Evolutionary conservation across 2,329 filamentous ascomycete genomes (phyloP).

Genomic region (Colletotrichum lini): DNA sequence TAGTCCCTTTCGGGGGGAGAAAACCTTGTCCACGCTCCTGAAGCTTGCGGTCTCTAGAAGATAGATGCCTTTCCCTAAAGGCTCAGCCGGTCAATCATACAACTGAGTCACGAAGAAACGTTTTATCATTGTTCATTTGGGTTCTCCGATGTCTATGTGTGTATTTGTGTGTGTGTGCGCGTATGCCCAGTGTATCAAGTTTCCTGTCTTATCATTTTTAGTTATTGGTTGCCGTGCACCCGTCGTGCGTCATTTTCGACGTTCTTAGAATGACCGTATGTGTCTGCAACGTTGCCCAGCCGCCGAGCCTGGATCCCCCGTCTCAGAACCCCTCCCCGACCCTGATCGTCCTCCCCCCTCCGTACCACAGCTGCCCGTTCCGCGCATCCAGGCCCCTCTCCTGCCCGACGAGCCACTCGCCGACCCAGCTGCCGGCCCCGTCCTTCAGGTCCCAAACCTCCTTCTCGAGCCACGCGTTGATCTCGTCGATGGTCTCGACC

Average conservation of each 20-base stretch:
- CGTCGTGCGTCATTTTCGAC: background rate
- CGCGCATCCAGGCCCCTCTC: slow-evolving; percentile 85
- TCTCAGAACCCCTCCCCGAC: slow-evolving; percentile 72
- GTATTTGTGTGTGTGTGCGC: too few species aligned
- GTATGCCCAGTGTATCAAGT: background rate
- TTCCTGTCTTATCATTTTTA: background rate
- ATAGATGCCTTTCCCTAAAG: slow-evolving; percentile 34
- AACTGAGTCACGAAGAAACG: slow-evolving; percentile 36
- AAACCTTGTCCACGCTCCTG: slow-evolving; percentile 5
- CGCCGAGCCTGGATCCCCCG: slow-evolving; percentile 1
- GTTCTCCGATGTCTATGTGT: background rate
- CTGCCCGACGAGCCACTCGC: slow-evolving; percentile 90
- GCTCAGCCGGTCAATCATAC: slow-evolving; percentile 42
- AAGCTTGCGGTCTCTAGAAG: slow-evolving; percentile 22
- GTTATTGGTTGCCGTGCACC: too few species aligned
- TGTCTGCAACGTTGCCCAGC: background rate
- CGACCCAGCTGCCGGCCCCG: slow-evolving; percentile 57
- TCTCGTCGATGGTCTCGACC: slow-evolving; percentile 78
- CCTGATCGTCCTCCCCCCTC: slow-evolving; percentile 80
- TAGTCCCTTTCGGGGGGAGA: slow-evolving; percentile 7
- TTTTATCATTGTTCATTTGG: background rate
- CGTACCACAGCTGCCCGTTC: slow-evolving; percentile 88
- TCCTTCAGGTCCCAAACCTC: slow-evolving; percentile 76
- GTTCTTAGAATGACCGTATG: background rate
- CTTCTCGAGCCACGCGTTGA: slow-evolving; percentile 81